Evolutionary conservation across 768 basidiomycete genomes (phyloP), one percentile per base, ranked within the genome.

Genomic region (Lentinus brumalis): DNA sequence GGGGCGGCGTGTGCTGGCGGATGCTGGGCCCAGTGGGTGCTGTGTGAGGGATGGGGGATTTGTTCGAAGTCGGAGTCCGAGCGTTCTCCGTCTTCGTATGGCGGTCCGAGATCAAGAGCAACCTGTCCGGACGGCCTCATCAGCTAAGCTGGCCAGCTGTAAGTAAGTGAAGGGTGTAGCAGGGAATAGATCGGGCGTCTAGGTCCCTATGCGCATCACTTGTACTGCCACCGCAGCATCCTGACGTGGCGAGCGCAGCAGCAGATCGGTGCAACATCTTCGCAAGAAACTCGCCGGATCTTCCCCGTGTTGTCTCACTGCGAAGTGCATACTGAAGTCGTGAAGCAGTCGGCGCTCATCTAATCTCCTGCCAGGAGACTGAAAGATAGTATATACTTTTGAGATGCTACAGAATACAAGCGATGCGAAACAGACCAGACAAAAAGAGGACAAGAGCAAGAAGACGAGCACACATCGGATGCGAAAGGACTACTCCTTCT

Each of bases 21-120:
- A 12, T 49, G 50, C 30, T 63, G 57, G 21, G 62, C 30, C 74
- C 66, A 62, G 74, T 41, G 65, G 51, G 62, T 47, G 50, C 44
- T 66, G 32, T 75, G 75, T 67, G 65, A 68, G 41, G 89, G 88
- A 62, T 91, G 83, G 14, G 81, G 72, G 61, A 90, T 76, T 70
- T 91, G 81, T 74, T 91, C 88, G 73, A 89, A 91, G 66, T 91
- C 89, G 66, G 83, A 83, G 57, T 85, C 85, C 52, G 82, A 77
- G 69, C 78, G 78, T 46, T 79, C 73, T 46, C 80, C 74, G 56
- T 75, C 74, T 68, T 82, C 81, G 65, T 79, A 77, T 61, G 81
- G 79, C 62, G 83, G 76, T 71, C 85, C 87, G 74, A 92, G 83
- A 71, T 90, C 86, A 64, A 92, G 81, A 69, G 86, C 81, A 66